Percentiles rank a stretch among this genome's conserved stretches.
These are phyloP conservation scores for Dorcoceras hygrometricum DNA, from an alignment of 257 asterid genomes.

Conservation along the genomic window DNA sequence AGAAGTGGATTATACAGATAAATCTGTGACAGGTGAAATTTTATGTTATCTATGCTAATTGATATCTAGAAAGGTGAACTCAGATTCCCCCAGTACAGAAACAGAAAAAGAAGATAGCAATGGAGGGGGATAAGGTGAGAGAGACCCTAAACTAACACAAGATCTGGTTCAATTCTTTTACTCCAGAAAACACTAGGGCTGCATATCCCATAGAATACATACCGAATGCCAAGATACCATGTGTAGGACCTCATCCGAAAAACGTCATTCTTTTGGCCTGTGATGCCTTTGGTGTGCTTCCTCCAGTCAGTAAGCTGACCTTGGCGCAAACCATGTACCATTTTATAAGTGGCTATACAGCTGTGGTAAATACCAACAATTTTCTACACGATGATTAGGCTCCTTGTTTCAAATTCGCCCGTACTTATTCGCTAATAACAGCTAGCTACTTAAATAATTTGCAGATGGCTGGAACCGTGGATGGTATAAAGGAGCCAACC, in stretches of 20 bases:
- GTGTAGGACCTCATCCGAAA: constrained; percentile 93
- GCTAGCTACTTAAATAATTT: neutral
- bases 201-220: constrained; percentile 93
- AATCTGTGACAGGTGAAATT: constrained; percentile 79
- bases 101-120: neutral
- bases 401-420: neutral
- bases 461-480: constrained; percentile 98
- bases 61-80: neutral
- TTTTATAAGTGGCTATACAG: constrained; percentile 95
- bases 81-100: neutral
- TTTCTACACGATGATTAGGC: neutral
- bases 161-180: neutral
- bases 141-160: neutral
- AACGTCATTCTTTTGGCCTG: constrained; percentile 88
- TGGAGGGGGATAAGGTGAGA: no score
- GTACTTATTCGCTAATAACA: neutral
- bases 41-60: neutral
- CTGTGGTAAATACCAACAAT: constrained; percentile 48
- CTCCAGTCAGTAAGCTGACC: constrained; percentile 88
- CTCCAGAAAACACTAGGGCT: constrained; percentile 84
- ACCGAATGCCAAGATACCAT: constrained; percentile 87
- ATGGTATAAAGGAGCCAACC: constrained; percentile 89
- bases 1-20: constrained; percentile 81
- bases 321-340: constrained; percentile 92
- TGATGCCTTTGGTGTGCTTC: constrained; percentile 96